Evolutionary conservation across 495 filamentous ascomycete species (phyloP).

Genomic region (Xylaria scruposa): DNA sequence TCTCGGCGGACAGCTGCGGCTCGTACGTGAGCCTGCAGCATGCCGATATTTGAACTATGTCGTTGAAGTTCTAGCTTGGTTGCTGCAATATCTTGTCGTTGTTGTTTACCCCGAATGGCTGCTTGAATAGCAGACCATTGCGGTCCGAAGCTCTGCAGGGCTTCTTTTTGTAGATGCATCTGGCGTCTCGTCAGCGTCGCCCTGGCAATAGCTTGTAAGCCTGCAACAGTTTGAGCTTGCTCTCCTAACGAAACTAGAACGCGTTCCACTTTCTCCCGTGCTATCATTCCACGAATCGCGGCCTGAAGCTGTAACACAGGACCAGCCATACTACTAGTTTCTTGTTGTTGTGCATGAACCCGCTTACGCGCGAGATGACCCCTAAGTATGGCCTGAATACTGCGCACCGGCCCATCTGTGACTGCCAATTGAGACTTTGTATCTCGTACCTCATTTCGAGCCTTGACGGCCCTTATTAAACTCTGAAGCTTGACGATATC

Average conservation of each 20-base stretch:
- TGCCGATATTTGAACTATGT: conserved; percentile 42
- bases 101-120: conserved; percentile 52
- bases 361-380: conserved; percentile 61
- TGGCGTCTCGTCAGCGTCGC: conserved; percentile 47
- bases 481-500: conserved; percentile 85
- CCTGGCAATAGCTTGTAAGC: conserved; percentile 58
- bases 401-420: conserved; percentile 61
- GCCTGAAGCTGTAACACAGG: conserved; percentile 59
- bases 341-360: conserved; percentile 58
- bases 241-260: conserved; percentile 48
- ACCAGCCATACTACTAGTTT: conserved; percentile 55
- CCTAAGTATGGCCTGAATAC: conserved; percentile 76
- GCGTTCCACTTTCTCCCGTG: conserved; percentile 48
- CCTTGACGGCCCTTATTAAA: conserved; percentile 77
- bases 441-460: conserved; percentile 69
- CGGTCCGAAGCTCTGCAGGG: conserved; percentile 47
- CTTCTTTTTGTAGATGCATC: conserved; percentile 45
- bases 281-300: conserved; percentile 57
- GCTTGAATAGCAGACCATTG: conserved; percentile 59
- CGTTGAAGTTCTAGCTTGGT: conserved; percentile 48
- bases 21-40: conserved; percentile 49
- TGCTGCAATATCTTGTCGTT: conserved; percentile 48
- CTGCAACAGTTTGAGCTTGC: conserved; percentile 45
- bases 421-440: conserved; percentile 66
- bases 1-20: conserved; percentile 57